Conservation (phyloP, 2,329 filamentous ascomycete genomes). For the Emydomyces testavorans region DNA sequence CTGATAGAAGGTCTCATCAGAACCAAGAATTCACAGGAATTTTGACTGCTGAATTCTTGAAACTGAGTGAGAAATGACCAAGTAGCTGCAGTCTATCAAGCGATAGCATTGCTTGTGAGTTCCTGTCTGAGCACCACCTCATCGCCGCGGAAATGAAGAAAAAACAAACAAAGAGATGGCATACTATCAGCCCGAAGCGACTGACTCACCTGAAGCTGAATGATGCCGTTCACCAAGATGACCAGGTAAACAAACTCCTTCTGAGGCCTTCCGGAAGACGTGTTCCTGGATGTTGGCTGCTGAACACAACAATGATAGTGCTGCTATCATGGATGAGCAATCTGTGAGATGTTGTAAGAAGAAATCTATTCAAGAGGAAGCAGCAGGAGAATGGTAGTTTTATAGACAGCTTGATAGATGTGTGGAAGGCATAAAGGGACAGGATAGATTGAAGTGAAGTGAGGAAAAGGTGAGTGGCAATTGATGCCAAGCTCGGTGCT, state of each 20-base stretch:
- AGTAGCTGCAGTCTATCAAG: too few species aligned
- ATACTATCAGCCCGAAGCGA: neutral
- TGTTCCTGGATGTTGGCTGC: too few species aligned
- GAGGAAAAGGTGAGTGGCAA: slow-evolving; percentile 10
- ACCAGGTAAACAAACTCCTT: neutral
- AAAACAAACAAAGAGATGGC: neutral
- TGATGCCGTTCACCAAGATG: neutral
- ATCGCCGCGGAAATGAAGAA: neutral
- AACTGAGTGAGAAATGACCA: neutral
- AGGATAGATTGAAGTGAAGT: too few species aligned
- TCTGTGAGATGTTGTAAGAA: neutral
- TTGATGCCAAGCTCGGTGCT: slow-evolving; percentile 11
- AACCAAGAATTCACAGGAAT: too few species aligned
- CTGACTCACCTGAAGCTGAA: neutral
- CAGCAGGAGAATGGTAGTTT: too few species aligned
- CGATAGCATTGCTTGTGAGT: too few species aligned
- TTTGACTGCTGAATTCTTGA: too few species aligned
- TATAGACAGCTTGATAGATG: too few species aligned
- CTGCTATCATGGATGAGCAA: neutral
- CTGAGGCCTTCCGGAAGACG: neutral
- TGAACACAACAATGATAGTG: neutral
- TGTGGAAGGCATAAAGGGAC: too few species aligned
- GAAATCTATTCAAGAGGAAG: neutral
- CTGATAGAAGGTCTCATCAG: too few species aligned
- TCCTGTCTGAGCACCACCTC: neutral